Evolutionary conservation across 2,329 filamentous ascomycete genomes (phyloP), one percentile per base, ranked within the genome.

Genomic region (Mycogone perniciosa): DNA sequence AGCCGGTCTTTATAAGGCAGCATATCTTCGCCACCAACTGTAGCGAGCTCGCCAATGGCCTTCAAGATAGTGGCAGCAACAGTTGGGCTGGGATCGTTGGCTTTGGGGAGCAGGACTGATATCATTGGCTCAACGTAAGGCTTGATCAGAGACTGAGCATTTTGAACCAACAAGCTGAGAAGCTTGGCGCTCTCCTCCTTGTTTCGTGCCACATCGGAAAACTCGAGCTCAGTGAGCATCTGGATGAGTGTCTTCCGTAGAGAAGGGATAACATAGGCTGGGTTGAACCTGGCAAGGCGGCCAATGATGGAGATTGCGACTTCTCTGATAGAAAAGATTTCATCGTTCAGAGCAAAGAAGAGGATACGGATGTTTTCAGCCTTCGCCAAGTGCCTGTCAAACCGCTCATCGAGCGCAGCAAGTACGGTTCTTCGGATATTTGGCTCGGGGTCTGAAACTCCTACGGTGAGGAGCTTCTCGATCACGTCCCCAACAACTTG

Each of bases 401-500:
- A 99, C 46, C 93, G 88, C 57, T 88, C 84, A 65, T 97, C 93
- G 7, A 99, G 77, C 13, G 93, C 93, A 45, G 85, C 83, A 26
- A 99, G 77, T 3, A 99, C 92, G 0, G 89, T 95, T 60, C 84
- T 80, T 53, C 93, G 84, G 56, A 99, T 99, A 58, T 87, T 87
- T 10, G 90, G 80, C 59, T 96, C 89, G 2, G 86, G 84, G 64
- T 99, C 93, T 10, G 92, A 93, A 30, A 99, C 89, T 45, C 90
- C 92, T 37, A 97, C 91, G 0, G 92, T 96, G 55, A 99, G 76
- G 1, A 99, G 81, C 64, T 93, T 96, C 70, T 97, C 91, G 52
- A 99, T 96, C 31, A 99, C 93, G 66, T 99, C 93, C 50, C 92
- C 89, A 42, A 99, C 95, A 30, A 99, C 93, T 65, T 96, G 90